Conservation (phyloP, 805 yeast species). For the Zygosaccharomyces kombuchaensis region DNA sequence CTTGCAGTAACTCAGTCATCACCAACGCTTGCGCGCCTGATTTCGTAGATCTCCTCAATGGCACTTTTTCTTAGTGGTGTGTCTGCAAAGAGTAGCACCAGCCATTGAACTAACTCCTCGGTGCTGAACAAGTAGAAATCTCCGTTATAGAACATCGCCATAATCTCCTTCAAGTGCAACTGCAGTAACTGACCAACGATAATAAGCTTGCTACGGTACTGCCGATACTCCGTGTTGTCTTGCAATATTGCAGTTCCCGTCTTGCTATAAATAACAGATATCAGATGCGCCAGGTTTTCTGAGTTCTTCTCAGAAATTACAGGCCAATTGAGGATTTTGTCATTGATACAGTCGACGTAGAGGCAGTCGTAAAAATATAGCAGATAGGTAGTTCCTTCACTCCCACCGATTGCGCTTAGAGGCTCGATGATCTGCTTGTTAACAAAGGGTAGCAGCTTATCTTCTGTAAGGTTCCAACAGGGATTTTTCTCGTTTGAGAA, state of each 20-base stretch:
- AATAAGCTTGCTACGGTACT: constrained; percentile 27
- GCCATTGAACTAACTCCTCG: constrained; percentile 36
- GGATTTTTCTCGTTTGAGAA: constrained; percentile 22
- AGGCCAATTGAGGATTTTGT: constrained; percentile 27
- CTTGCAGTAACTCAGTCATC: constrained; percentile 9
- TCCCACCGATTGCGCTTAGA: constrained; percentile 14
- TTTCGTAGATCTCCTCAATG: constrained; percentile 38
- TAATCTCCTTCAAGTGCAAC: constrained; percentile 40
- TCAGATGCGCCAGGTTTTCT: constrained; percentile 28
- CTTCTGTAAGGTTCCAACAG: constrained; percentile 21
- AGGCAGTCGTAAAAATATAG: constrained; percentile 19
- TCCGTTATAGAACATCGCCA: constrained; percentile 40
- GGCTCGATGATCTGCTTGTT: constrained; percentile 17
- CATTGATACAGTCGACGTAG: constrained; percentile 21
- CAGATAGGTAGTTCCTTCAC: constrained; percentile 12
- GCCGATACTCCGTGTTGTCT: constrained; percentile 20
- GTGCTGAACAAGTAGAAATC: constrained; percentile 39
- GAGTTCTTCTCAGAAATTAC: constrained; percentile 34
- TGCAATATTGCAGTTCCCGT: constrained; percentile 23
- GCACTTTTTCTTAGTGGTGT: constrained; percentile 35
- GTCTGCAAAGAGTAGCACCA: constrained; percentile 40
- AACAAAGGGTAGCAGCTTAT: constrained; percentile 24
- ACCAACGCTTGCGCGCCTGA: constrained; percentile 46
- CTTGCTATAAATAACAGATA: constrained; percentile 25
- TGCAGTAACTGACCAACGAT: constrained; percentile 29